Evolutionary conservation across 2,329 filamentous ascomycete species (phyloP), one percentile per base, ranked within the genome.

Genomic region (Penicillium sp.): DNA sequence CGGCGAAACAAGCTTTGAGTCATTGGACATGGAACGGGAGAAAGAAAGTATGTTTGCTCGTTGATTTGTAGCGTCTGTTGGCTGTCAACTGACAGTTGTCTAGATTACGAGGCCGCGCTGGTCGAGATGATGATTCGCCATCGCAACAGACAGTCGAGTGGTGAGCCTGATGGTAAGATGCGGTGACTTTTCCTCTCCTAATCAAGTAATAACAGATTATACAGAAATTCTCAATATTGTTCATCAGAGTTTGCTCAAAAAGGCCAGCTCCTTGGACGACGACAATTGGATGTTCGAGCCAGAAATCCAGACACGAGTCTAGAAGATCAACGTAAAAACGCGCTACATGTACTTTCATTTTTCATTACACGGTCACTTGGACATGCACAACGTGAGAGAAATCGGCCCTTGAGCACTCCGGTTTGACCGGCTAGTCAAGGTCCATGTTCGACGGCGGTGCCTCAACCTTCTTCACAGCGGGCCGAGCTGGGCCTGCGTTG

Each of bases 251-350:
- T 77, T 96, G 53, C 81, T 85, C 63, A 85, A 85, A 57, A 91
- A 91, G 70, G 88, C 92, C 2, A 83, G 85, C 16, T 86, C 87
- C 14, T 76, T 96, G 49, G 84, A 90, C 22, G 90, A 95, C 50
- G 92, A 96, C 68, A 90, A 88, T 67, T 96, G 92, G 92, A 96
- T 96, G 88, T 96, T 90, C 75, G 90, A 93, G 72, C 79, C 84
- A 2, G 89, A 91, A 65, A 81, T 84, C 53, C 77, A 80, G 16
- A 16, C 31, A 4, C 29, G 41, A 19, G 27, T 63, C 62, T 39
- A 74, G 63, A 69, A 31, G 45, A 47, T 53, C 35, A 43, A 48
- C n/a, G 19, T 9, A 9, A 27, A 39, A 48, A 52, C 47, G 29
- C 52, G 50, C 51, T 59, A 35, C 56, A 63, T 58, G 56, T 55